Percentiles rank a stretch among this genome's conserved stretches.
These are phyloP conservation scores for Fusarium sarcochroum DNA, from an alignment of 2,329 filamentous ascomycete species.

Conservation along the genomic window DNA sequence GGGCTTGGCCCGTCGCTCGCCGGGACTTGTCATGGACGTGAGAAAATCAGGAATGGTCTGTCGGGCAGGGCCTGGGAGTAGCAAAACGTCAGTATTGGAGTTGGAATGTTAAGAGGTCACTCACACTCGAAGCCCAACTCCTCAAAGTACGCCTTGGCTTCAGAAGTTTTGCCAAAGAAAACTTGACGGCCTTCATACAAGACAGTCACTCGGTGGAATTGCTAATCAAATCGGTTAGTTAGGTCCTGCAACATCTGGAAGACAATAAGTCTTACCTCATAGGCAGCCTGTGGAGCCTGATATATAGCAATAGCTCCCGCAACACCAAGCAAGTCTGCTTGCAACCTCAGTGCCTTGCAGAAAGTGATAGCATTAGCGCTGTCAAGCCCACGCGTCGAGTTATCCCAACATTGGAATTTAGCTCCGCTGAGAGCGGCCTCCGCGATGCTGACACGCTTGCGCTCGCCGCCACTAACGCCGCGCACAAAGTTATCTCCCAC, in stretches of 20 bases:
- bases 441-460: not conserved
- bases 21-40: slow-evolving; percentile 59
- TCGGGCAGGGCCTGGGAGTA: slow-evolving; percentile 11
- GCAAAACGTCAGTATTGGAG: too few species aligned
- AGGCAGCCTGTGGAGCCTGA: slow-evolving; percentile 71
- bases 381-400: not conserved
- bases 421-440: not conserved
- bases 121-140: slow-evolving; percentile 48
- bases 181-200: slow-evolving; percentile 77
- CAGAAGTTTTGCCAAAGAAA: slow-evolving; percentile 70
- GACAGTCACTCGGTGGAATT: slow-evolving; percentile 76
- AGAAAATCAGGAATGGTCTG: slow-evolving; percentile 44
- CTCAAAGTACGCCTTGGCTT: slow-evolving; percentile 73
- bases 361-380: slow-evolving; percentile 1
- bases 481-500: not conserved
- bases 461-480: not conserved
- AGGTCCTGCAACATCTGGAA: too few species aligned
- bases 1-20: slow-evolving; percentile 51
- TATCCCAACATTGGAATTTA: slow-evolving; percentile 3
- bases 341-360: not conserved
- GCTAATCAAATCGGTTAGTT: too few species aligned
- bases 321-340: slow-evolving; percentile 42
- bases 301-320: slow-evolving; percentile 61
- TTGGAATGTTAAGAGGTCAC: too few species aligned
- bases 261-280: slow-evolving; percentile 55